These are phyloP conservation scores for Castanospermum australe DNA, from an alignment of 306 rosid genomes.

Conservation along the genomic window DNA sequence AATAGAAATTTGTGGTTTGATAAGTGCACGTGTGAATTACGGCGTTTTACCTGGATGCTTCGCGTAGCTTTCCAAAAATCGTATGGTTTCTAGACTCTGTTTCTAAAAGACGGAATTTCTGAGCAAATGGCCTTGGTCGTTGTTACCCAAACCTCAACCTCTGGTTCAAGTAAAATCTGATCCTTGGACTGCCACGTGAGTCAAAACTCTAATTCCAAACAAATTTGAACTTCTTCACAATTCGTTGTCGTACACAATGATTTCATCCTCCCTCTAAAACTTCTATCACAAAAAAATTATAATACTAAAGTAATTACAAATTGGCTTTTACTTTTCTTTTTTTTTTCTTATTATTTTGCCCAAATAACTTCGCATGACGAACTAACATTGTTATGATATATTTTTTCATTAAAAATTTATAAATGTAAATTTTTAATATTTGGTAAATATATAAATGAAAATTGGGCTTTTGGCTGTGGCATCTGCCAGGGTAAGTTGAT, in stretches of 20 bases:
- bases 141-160: not conserved
- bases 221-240: not conserved
- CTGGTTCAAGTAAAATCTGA: not conserved
- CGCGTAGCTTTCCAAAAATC: slow-evolving; percentile 1
- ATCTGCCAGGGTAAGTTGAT: not conserved
- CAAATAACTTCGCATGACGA: too few relatives aligned
- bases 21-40: slow-evolving; percentile 26
- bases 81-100: not conserved
- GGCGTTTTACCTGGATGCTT: slow-evolving; percentile 28
- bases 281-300: not conserved
- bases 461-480: not conserved
- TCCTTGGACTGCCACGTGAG: not conserved
- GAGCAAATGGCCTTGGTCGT: not conserved
- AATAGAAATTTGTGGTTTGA: not conserved
- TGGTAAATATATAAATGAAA: not conserved
- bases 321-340: too few relatives aligned
- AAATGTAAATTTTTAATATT: not conserved
- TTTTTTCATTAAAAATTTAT: too few relatives aligned
- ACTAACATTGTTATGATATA: too few relatives aligned
- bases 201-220: not conserved
- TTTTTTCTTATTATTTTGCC: too few relatives aligned
- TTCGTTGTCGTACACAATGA: too few relatives aligned
- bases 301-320: too few relatives aligned
- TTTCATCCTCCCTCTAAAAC: not conserved
- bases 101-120: not conserved